Evolutionary conservation across 179 eudicot species (phyloP).

Genomic region (Nepenthes alata): DNA sequence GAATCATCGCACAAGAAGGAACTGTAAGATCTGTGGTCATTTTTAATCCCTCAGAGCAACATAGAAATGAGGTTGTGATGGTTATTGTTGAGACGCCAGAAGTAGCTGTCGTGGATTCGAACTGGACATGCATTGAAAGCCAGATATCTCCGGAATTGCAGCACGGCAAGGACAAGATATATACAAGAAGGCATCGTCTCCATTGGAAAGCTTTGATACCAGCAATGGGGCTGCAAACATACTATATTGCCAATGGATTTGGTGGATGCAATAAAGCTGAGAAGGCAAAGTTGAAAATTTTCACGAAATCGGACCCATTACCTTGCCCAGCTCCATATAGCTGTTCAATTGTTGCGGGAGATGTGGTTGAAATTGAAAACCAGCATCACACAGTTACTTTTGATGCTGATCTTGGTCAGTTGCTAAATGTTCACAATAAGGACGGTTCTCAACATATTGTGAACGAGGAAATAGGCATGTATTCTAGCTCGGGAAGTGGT

Average conservation of each 20-base stretch:
- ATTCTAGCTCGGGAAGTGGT: constrained; percentile 79
- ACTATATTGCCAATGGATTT: constrained; percentile 72
- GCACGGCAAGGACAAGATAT: constrained; percentile 45
- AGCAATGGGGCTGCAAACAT: constrained; percentile 77
- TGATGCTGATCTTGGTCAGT: constrained; percentile 44
- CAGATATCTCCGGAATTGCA: constrained; percentile 91
- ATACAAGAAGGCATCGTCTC: constrained; percentile 78
- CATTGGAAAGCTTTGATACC: constrained; percentile 84
- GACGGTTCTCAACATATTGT: constrained; percentile 40
- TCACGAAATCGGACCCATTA: constrained; percentile 25
- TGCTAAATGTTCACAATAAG: constrained; percentile 38
- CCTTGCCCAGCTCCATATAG: constrained; percentile 59
- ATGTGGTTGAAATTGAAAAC: constrained; percentile 40
- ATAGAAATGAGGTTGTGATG: constrained; percentile 82
- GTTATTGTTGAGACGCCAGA: constrained; percentile 66
- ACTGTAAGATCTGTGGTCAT: constrained; percentile 63
- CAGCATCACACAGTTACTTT: constrained; percentile 51
- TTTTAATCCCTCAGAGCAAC: constrained; percentile 83
- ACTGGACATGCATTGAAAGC: constrained; percentile 93
- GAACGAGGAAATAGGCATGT: constrained; percentile 79
- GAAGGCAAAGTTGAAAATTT: constrained; percentile 43
- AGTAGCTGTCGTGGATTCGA: constrained; percentile 75
- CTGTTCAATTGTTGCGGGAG: constrained; percentile 61
- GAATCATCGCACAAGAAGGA: constrained; percentile 42
- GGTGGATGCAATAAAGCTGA: constrained; percentile 78